Evolutionary conservation across 1,139 yeast genomes (phyloP), one percentile per base, ranked within the genome.

Genomic region (Lipomyces yarrowii): DNA sequence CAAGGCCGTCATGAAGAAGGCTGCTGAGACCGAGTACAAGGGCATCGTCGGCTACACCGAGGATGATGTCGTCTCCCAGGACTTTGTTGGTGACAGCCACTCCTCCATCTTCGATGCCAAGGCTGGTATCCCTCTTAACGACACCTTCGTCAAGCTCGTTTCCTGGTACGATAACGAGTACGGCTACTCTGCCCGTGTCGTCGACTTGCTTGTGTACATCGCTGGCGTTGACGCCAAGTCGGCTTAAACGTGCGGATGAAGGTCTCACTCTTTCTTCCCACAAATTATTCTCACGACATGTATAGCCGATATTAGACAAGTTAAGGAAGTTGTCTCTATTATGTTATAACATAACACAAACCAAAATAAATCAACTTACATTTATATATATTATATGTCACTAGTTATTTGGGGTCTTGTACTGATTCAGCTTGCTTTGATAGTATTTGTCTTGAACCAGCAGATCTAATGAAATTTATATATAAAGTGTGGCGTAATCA

Each of bases 131-230:
- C 85, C 86, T 78, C 86, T 89, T 78, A 87, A 89, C 79, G 90
- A 90, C 81, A 86, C 86, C 79, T 89, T 89, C 80, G 91, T 89
- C 82, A 89, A 89, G 87, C 88, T 90, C 82, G 85, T 89, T 81
- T 83, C 94, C 69, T 89, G 96, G 96, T 89, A 89, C 87, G 96
- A 90, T 81, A 89, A 89, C 83, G 96, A 90, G 84, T 90, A 79
- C 84, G 96, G 96, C 80, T 90, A 90, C 91, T 89, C 94, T 77
- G 88, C 91, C 84, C 90, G 96, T 85, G 96, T 89, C 72, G 93
- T 89, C 74, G 96, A 89, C 85, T 86, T 89, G 79, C 83, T 89
- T 78, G 86, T 87, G 81, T 87, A 84, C 85, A 87, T 88, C 78
- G 91, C 93, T 76, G 69, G 69, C 37, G 69, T 67, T 51, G 69